Conservation (phyloP, 1,284 basidiomycete genomes). For the Cryptococcus jaspeensis region DNA sequence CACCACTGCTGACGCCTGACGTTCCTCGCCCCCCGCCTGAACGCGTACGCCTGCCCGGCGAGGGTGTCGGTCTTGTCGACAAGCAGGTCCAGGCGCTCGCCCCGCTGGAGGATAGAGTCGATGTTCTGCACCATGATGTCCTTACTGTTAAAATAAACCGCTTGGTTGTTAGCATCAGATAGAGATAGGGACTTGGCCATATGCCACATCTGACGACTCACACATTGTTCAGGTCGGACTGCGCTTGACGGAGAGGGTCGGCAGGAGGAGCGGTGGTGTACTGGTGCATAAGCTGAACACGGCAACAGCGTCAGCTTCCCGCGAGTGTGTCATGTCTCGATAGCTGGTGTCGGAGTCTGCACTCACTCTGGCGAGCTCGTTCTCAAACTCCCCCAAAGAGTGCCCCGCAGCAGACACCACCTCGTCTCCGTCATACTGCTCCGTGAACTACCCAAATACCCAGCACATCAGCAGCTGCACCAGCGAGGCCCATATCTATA, state of each 20-base stretch:
- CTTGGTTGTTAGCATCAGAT: no score
- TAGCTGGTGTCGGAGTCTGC: conserved; percentile 37
- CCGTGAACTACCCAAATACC: conserved; percentile 58
- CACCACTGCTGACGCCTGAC: conserved; percentile 96
- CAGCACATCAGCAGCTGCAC: neutral
- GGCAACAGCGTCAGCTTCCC: neutral
- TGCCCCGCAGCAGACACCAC: conserved; percentile 52
- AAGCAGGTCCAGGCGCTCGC: conserved; percentile 92
- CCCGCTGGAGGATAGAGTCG: conserved; percentile 81
- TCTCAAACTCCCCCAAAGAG: conserved; percentile 52
- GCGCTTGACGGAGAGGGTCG: conserved; percentile 89
- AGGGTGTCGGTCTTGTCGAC: conserved; percentile 97
- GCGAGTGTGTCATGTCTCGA: neutral
- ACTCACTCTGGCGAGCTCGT: conserved; percentile 52
- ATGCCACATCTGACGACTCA: conserved; percentile 21
- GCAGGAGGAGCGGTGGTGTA: conserved; percentile 85
- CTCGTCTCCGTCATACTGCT: conserved; percentile 52
- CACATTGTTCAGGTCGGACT: conserved; percentile 85
- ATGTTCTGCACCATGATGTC: conserved; percentile 98
- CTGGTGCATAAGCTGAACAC: conserved; percentile 67
- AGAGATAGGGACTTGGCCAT: neutral
- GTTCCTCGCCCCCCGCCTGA: conserved; percentile 81
- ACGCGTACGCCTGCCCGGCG: conserved; percentile 93
- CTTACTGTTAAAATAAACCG: conserved; percentile 55
- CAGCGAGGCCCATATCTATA: neutral